Conservation (phyloP, 306 rosid genomes). For the Senna siamea region DNA sequence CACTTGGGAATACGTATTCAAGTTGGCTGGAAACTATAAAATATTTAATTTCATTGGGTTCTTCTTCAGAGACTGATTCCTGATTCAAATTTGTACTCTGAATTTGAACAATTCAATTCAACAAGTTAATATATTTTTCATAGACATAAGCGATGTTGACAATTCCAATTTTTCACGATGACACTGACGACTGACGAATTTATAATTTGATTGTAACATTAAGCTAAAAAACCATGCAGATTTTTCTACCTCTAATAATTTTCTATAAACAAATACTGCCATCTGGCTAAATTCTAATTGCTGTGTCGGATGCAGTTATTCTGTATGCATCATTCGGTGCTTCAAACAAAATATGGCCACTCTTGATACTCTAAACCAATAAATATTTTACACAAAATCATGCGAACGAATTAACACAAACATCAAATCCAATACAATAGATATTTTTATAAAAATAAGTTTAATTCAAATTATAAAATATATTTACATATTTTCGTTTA, state of each 20-base stretch:
- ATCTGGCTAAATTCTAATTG: not conserved
- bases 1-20: not conserved
- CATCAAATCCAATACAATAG: not conserved
- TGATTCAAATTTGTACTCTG: conserved; percentile 33
- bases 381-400: not conserved
- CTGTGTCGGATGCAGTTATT: not conserved
- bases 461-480: not conserved
- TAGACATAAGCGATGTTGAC: not conserved
- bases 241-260: not conserved
- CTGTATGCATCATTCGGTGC: not conserved
- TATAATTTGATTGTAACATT: not conserved
- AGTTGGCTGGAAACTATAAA: not conserved
- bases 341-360: not conserved
- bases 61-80: not conserved
- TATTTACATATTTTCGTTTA: not conserved
- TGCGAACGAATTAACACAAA: not conserved
- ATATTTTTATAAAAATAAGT: not conserved
- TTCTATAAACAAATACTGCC: not conserved
- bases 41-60: not conserved
- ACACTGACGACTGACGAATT: not conserved
- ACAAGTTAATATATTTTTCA: not conserved
- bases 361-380: too few relatives aligned
- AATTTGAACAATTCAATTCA: conserved; percentile 2
- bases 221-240: too few relatives aligned
- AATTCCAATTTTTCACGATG: not conserved